These are phyloP conservation scores for Narthecium ossifragum DNA, from an alignment of 106 monocot species.

Conservation along the genomic window DNA sequence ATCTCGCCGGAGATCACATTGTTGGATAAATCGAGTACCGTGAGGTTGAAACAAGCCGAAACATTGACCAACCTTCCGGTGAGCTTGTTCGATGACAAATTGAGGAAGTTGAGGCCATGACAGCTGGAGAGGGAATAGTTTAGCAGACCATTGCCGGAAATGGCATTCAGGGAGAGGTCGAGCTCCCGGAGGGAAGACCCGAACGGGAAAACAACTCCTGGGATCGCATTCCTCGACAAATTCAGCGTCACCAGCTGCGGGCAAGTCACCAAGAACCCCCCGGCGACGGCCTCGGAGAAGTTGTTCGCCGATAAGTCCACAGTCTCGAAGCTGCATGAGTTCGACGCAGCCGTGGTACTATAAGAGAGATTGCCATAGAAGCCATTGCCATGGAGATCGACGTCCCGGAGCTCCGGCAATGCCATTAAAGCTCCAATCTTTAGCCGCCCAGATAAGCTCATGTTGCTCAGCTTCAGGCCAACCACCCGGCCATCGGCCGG, in stretches of 20 bases:
- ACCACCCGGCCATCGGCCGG: constrained; percentile 20
- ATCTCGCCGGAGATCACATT: constrained; percentile 43
- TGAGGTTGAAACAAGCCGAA: constrained; percentile 23
- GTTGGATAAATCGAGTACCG: constrained; percentile 40
- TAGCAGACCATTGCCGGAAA: constrained; percentile 44
- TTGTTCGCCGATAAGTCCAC: constrained; percentile 69
- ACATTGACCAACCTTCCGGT: constrained; percentile 16
- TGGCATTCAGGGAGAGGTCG: constrained; percentile 59
- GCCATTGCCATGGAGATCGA: constrained; percentile 39
- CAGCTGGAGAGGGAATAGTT: constrained; percentile 44
- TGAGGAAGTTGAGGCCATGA: constrained; percentile 26
- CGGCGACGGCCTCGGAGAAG: constrained; percentile 28
- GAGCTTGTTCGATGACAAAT: constrained; percentile 45
- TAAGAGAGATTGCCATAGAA: constrained; percentile 68
- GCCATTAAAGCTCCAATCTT: constrained; percentile 30
- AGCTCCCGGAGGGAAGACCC: constrained; percentile 36
- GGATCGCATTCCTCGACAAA: constrained; percentile 51
- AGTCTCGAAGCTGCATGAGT: constrained; percentile 30
- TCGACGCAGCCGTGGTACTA: background rate
- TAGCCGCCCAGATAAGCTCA: constrained; percentile 38
- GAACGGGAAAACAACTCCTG: constrained; percentile 46
- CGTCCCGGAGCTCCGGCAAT: constrained; percentile 18
- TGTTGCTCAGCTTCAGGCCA: constrained; percentile 30
- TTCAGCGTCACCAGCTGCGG: constrained; percentile 29
- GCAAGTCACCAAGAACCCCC: constrained; percentile 38